Evolutionary conservation across 2,329 filamentous ascomycete species (phyloP).

Genomic region (Pseudocercospora eumusae): DNA sequence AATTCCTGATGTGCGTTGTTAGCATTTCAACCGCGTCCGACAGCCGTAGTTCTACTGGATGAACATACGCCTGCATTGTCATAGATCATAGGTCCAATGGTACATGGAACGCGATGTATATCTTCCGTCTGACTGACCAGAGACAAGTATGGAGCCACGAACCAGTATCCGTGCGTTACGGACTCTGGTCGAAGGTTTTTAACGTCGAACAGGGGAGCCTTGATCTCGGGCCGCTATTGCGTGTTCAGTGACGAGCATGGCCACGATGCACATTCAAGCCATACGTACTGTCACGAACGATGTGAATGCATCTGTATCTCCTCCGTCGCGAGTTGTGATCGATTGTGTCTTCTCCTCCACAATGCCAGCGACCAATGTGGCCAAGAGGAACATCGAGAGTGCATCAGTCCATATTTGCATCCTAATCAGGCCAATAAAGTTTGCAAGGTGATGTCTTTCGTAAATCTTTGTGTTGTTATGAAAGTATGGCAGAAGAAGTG

Average conservation of each 20-base stretch:
- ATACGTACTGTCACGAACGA: neutral
- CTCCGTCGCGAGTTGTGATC: neutral
- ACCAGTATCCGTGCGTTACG: slow-evolving; percentile 10
- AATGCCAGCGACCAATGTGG: neutral
- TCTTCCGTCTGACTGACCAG: slow-evolving; percentile 6
- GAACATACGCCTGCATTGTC: slow-evolving; percentile 8
- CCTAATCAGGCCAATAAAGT: neutral
- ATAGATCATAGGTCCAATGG: slow-evolving; percentile 14
- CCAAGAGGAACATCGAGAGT: neutral
- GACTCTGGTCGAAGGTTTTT: neutral
- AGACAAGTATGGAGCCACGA: slow-evolving; percentile 12
- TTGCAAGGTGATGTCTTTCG: neutral
- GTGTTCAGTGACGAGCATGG: neutral
- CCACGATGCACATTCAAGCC: neutral
- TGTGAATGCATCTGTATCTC: neutral
- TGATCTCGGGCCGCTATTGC: slow-evolving; percentile 15
- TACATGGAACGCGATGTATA: slow-evolving; percentile 4
- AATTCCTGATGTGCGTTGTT: slow-evolving; percentile 16
- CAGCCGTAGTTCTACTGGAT: too few relatives aligned
- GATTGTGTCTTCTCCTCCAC: neutral
- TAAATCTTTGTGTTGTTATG: too few relatives aligned
- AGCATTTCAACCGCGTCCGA: neutral
- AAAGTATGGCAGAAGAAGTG: neutral
- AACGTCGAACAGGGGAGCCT: slow-evolving; percentile 12
- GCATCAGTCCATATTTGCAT: neutral